A percentile compares a stretch with the other conserved stretches of the same genome.
phyloP scores from a whole-genome alignment of 1,139 yeast species.

The Saccharomyces hybrid region DNA sequence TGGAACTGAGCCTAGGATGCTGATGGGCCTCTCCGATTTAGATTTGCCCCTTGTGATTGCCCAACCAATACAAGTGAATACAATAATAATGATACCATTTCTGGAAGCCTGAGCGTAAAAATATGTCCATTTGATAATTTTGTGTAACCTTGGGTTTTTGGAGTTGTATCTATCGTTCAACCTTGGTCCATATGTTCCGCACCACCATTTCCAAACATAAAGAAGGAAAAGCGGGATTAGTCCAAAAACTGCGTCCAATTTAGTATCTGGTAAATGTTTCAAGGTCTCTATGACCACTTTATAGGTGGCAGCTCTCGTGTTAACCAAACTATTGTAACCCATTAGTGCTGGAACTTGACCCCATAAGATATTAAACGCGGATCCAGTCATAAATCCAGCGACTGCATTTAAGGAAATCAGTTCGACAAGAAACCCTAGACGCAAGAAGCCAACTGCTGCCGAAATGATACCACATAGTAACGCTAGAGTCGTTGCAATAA shows the following conservation, averaged over 20 bases:
- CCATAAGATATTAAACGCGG: conserved; percentile 70
- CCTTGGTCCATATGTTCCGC: conserved; percentile 51
- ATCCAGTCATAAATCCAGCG: conserved; percentile 92
- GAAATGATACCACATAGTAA: conserved; percentile 82
- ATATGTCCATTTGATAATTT: conserved; percentile 32
- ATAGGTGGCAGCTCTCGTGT: conserved; percentile 69
- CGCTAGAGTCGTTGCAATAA: conserved; percentile 73
- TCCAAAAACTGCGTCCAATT: conserved; percentile 84
- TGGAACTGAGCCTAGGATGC: conserved; percentile 70
- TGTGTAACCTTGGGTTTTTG: conserved; percentile 33
- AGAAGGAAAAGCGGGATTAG: conserved; percentile 62
- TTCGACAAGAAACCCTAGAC: conserved; percentile 84
- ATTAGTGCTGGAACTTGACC: conserved; percentile 86
- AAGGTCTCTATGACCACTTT: conserved; percentile 62
- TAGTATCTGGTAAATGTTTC: conserved; percentile 61
- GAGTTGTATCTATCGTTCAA: conserved; percentile 37
- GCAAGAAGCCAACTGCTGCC: conserved; percentile 69
- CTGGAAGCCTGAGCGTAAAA: conserved; percentile 73
- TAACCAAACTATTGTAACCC: conserved; percentile 62
- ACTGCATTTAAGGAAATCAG: conserved; percentile 89
- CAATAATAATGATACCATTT: conserved; percentile 71
- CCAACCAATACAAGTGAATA: conserved; percentile 71
- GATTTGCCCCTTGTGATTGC: conserved; percentile 40
- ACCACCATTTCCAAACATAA: conserved; percentile 56
- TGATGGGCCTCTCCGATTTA: conserved; percentile 37